phyloP scores from a whole-genome alignment of 805 yeast species.

The Debaryomyces hansenii region DNA sequence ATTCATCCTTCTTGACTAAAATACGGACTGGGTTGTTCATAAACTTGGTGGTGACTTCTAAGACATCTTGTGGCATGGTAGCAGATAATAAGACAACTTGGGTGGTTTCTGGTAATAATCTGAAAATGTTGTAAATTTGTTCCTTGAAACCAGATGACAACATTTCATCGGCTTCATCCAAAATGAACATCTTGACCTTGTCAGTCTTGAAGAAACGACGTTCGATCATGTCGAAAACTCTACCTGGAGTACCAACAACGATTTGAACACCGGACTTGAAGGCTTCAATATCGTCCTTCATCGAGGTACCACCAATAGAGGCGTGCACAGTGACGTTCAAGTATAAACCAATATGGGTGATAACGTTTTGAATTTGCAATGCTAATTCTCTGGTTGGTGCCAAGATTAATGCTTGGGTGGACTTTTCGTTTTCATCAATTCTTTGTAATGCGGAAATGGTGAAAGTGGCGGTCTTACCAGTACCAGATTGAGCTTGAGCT shows the following conservation, averaged over 20 bases:
- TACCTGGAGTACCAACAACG: constrained; percentile 97
- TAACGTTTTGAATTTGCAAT: constrained; percentile 91
- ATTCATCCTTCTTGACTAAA: constrained; percentile 92
- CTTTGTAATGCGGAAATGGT: constrained; percentile 71
- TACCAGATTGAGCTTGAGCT: constrained; percentile 89
- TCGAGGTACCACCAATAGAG: constrained; percentile 94
- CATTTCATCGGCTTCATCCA: constrained; percentile 99
- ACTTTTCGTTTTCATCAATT: constrained; percentile 69
- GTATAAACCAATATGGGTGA: constrained; percentile 84
- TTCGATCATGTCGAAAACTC: constrained; percentile 94
- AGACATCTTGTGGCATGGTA: constrained; percentile 89
- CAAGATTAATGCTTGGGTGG: constrained; percentile 89
- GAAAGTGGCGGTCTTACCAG: constrained; percentile 89
- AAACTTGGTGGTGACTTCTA: constrained; percentile 87
- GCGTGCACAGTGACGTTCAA: constrained; percentile 92
- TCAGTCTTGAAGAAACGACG: constrained; percentile 81
- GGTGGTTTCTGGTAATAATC: constrained; percentile 80
- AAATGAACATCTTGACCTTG: constrained; percentile 86
- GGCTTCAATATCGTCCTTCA: constrained; percentile 84
- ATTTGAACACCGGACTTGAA: constrained; percentile 86
- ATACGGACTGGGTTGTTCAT: constrained; percentile 94
- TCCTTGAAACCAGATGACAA: constrained; percentile 90
- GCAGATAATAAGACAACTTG: constrained; percentile 96
- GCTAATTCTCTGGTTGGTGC: constrained; percentile 99
- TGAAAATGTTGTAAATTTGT: constrained; percentile 92